phyloP scores from a whole-genome alignment of 1,284 basidiomycete species.

The Trametes pubescens region DNA sequence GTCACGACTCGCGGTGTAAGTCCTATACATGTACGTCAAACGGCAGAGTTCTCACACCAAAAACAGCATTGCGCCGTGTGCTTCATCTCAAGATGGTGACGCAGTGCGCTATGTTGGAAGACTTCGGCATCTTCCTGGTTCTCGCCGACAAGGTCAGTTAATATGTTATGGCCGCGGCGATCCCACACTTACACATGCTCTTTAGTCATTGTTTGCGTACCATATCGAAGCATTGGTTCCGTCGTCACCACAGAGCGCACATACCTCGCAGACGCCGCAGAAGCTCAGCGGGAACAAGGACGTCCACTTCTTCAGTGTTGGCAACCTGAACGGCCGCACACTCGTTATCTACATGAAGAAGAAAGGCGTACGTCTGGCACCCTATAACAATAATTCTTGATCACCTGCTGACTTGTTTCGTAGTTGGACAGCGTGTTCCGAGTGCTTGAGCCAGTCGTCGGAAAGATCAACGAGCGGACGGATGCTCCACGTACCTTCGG shows the following conservation, averaged over 20 bases:
- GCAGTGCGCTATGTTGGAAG: slow-evolving; percentile 94
- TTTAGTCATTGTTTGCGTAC: slow-evolving; percentile 82
- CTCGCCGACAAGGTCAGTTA: slow-evolving; percentile 84
- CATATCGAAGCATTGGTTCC: slow-evolving; percentile 97
- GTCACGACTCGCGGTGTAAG: slow-evolving; percentile 86
- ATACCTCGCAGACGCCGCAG: slow-evolving; percentile 80
- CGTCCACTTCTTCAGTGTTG: slow-evolving; percentile 95
- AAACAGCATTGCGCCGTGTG: slow-evolving; percentile 84
- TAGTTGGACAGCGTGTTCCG: slow-evolving; percentile 91
- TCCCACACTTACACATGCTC: slow-evolving; percentile 1
- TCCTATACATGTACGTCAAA: slow-evolving; percentile 6
- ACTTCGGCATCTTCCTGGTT: slow-evolving; percentile 95
- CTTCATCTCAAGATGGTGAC: slow-evolving; percentile 91
- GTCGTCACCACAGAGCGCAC: slow-evolving; percentile 70
- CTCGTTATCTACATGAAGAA: slow-evolving; percentile 96
- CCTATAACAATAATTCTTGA: background rate
- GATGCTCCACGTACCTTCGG: slow-evolving; percentile 74
- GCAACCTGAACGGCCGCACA: slow-evolving; percentile 84
- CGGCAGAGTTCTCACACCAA: slow-evolving; percentile 4
- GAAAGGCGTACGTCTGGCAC: slow-evolving; percentile 74
- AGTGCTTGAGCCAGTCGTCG: slow-evolving; percentile 91
- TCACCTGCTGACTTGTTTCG: slow-evolving; percentile 9
- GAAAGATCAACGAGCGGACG: slow-evolving; percentile 81
- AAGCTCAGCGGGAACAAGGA: slow-evolving; percentile 90
- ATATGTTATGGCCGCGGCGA: background rate